These are phyloP conservation scores for Hydrangea macrophylla DNA, from an alignment of 148 eudicot genomes.

Conservation along the genomic window DNA sequence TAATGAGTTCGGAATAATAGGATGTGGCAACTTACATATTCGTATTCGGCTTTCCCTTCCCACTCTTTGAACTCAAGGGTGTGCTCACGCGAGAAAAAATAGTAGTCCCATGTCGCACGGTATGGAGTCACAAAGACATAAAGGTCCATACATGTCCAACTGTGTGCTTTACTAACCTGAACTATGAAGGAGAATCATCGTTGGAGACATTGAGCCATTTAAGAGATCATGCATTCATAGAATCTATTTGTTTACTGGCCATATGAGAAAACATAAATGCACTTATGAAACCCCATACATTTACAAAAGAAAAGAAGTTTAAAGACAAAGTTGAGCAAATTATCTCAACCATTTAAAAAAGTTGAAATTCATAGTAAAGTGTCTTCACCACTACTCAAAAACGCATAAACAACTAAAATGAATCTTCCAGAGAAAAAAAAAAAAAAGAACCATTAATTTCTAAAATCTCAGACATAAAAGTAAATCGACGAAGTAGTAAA, in stretches of 20 bases:
- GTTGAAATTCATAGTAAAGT: too few species aligned
- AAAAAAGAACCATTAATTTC: background rate
- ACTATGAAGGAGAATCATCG: conserved; percentile 12
- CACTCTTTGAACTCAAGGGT: conserved; percentile 79
- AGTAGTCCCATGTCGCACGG: conserved; percentile 96
- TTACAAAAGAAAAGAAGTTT: too few species aligned
- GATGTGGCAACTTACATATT: conserved; percentile 63
- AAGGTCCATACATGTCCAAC: conserved; percentile 96
- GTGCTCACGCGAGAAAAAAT: conserved; percentile 73
- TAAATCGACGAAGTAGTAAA: background rate
- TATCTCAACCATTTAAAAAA: too few species aligned
- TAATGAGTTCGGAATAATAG: background rate
- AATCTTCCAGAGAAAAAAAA: background rate
- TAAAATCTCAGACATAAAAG: background rate
- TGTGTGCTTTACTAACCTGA: conserved; percentile 81
- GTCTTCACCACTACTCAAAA: background rate
- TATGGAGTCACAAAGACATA: conserved; percentile 94
- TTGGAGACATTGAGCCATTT: background rate
- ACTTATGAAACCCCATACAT: too few species aligned
- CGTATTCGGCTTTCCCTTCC: conserved; percentile 80
- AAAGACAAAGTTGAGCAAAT: too few species aligned
- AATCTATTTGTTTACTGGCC: too few species aligned
- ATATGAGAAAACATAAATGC: too few species aligned
- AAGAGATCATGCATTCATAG: background rate
- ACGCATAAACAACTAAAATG: too few species aligned